Evolutionary conservation across 225 moss, liverwort and hornwort species (phyloP).

Genomic region (Rhytidiadelphus loreus): DNA sequence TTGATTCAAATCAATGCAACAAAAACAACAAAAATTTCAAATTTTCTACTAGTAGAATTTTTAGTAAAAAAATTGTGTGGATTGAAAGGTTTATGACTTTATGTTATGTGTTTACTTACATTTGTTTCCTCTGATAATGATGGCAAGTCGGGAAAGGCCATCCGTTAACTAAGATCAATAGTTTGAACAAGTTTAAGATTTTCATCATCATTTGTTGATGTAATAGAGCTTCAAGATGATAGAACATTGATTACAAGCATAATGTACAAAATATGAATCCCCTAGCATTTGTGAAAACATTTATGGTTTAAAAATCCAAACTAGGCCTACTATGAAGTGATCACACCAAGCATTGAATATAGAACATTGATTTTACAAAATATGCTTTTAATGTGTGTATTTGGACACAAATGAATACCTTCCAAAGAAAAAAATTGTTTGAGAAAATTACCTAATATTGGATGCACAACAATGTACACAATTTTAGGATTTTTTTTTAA

Average conservation of each 20-base stretch:
- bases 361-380: neutral
- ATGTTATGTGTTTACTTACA: too few species aligned
- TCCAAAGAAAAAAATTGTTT: neutral
- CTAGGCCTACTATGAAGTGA: neutral
- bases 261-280: neutral
- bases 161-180: neutral
- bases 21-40: too few species aligned
- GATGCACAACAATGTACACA: accelerated
- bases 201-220: neutral
- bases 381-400: neutral
- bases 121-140: neutral
- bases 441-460: accelerated
- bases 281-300: neutral
- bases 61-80: too few species aligned
- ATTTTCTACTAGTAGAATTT: too few species aligned
- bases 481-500: neutral
- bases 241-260: neutral
- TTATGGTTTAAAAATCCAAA: neutral
- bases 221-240: neutral
- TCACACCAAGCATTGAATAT: neutral
- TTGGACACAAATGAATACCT: neutral
- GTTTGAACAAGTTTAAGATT: neutral
- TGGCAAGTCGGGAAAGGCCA: too few species aligned
- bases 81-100: too few species aligned
- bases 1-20: too few species aligned